A percentile compares a stretch with the other conserved stretches of the same genome.
phyloP scores from a whole-genome alignment of 352 stramenopile species.

The Saprolegnia diclina region DNA sequence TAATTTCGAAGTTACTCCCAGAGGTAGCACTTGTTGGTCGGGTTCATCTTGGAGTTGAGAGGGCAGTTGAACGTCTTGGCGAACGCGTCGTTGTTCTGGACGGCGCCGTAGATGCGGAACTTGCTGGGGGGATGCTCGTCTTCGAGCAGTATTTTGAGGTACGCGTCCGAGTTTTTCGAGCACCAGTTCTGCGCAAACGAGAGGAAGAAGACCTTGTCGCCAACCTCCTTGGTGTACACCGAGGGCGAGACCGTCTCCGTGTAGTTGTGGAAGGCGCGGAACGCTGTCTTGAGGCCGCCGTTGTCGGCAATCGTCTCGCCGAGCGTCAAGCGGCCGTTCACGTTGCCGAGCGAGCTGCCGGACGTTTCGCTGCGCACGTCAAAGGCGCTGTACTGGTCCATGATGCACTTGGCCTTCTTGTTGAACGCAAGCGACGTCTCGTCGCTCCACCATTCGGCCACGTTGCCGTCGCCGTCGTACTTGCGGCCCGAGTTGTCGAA shows the following conservation, averaged over 20 bases:
- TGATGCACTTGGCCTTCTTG: constrained; percentile 47
- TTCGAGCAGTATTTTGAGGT: constrained; percentile 43
- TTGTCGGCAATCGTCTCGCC: constrained; percentile 92
- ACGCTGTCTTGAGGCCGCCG: constrained; percentile 73
- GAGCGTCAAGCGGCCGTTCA: constrained; percentile 86
- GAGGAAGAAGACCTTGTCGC: constrained; percentile 55
- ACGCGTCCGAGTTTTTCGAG: constrained; percentile 42
- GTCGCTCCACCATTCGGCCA: constrained; percentile 89
- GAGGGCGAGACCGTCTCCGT: constrained; percentile 29
- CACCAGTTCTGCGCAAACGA: constrained; percentile 65
- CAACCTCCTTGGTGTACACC: constrained; percentile 9
- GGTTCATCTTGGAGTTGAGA: constrained; percentile 53
- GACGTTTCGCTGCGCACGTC: constrained; percentile 37
- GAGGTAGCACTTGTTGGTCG: constrained; percentile 57
- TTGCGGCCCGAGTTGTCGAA: constrained; percentile 91
- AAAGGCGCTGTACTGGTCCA: constrained; percentile 50
- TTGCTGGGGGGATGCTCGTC: constrained; percentile 53
- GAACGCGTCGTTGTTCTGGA: constrained; percentile 66
- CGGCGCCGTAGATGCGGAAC: constrained; percentile 56
- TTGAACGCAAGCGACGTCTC: constrained; percentile 42
- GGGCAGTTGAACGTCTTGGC: constrained; percentile 53
- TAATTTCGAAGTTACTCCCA: constrained; percentile 41
- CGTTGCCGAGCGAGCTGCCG: constrained; percentile 39
- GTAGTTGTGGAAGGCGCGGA: constrained; percentile 72
- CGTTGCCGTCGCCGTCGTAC: constrained; percentile 72